Percentiles rank a stretch among this genome's conserved stretches.
Conservation (phyloP, 345 rosid genomes). For the Mercurialis annua region DNA sequence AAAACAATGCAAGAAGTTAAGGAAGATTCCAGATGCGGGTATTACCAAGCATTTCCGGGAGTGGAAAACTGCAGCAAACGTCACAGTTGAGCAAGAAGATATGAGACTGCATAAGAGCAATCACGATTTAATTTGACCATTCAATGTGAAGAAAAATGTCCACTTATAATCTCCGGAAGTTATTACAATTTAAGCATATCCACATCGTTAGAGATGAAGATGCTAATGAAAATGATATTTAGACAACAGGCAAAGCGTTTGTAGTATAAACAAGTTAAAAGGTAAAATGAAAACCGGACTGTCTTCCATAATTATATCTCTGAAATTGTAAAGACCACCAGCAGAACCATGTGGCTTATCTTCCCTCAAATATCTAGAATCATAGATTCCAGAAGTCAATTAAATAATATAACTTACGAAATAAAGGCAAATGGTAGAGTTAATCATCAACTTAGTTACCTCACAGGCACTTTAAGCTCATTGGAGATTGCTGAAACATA, state of each 20-base stretch:
- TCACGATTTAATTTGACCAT: background rate
- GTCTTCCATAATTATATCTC: constrained; percentile 32
- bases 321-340: constrained; percentile 35
- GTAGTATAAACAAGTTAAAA: constrained; percentile 2
- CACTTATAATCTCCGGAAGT: background rate
- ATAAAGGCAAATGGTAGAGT: background rate
- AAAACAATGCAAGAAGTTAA: background rate
- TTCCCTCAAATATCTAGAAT: constrained; percentile 29
- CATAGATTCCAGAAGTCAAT: constrained; percentile 1
- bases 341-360: constrained; percentile 39
- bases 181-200: background rate
- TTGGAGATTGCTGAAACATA: constrained; percentile 34
- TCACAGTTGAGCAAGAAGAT: constrained; percentile 76
- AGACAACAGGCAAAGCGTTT: background rate
- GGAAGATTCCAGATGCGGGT: constrained; percentile 5
- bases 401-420: background rate
- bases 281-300: constrained; percentile 22
- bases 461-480: constrained; percentile 33
- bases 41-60: constrained; percentile 70
- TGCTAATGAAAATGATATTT: background rate
- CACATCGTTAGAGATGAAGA: constrained; percentile 2
- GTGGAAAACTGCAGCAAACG: constrained; percentile 92
- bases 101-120: constrained; percentile 52
- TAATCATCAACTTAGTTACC: constrained; percentile 21
- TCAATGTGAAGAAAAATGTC: background rate